phyloP scores from a whole-genome alignment of 768 basidiomycete species.

The Favolaschia claudopus region DNA sequence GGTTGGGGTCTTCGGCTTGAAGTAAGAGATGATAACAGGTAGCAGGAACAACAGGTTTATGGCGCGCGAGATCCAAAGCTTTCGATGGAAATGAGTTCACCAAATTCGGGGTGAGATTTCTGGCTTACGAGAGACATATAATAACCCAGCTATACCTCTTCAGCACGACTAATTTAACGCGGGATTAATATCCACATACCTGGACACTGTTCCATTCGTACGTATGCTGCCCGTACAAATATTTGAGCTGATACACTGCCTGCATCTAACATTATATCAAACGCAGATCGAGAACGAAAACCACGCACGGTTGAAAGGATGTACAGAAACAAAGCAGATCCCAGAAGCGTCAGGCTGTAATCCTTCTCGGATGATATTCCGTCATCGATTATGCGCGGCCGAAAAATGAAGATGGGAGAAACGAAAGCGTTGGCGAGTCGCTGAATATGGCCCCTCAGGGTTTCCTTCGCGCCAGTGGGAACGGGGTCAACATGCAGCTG shows the following conservation, averaged over 20 bases:
- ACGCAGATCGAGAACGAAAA: background rate
- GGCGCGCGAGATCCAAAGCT: slow-evolving; percentile 68
- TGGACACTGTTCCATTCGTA: slow-evolving; percentile 73
- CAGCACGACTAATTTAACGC: background rate
- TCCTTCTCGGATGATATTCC: slow-evolving; percentile 56
- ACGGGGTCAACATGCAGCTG: slow-evolving; percentile 41
- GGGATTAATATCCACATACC: slow-evolving; percentile 37
- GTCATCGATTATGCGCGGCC: slow-evolving; percentile 56
- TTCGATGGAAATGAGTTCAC: background rate
- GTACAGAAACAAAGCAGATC: slow-evolving; percentile 67
- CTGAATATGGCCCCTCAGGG: slow-evolving; percentile 14
- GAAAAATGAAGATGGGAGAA: slow-evolving; percentile 73
- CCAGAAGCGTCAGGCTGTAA: slow-evolving; percentile 79
- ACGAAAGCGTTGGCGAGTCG: slow-evolving; percentile 55
- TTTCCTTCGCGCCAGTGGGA: slow-evolving; percentile 6
- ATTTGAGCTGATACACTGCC: slow-evolving; percentile 80
- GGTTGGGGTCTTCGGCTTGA: slow-evolving; percentile 59
- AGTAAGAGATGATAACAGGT: slow-evolving; percentile 68
- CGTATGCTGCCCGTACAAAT: slow-evolving; percentile 77
- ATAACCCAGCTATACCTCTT: slow-evolving; percentile 62
- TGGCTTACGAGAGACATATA: slow-evolving; percentile 64
- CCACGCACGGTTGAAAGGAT: slow-evolving; percentile 67
- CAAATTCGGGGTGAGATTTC: background rate
- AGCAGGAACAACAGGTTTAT: slow-evolving; percentile 71
- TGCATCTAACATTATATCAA: slow-evolving; percentile 33